These are phyloP conservation scores for Elaeis guineensis DNA, from an alignment of 176 grass and related monocot species.

Conservation along the genomic window DNA sequence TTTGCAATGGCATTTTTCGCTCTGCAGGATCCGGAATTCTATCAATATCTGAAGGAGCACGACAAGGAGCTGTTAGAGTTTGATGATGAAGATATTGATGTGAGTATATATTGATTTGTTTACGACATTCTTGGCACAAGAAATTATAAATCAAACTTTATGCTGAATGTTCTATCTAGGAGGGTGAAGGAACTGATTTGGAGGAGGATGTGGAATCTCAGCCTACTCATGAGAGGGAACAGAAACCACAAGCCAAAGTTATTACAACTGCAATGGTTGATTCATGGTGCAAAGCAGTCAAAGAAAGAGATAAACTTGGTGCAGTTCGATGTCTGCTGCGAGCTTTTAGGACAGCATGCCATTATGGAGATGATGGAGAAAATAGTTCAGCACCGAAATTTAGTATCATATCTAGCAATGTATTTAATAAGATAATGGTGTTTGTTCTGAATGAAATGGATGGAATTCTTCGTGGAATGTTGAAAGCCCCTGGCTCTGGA, in stretches of 20 bases:
- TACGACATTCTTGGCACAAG: constrained; percentile 2
- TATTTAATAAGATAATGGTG: constrained; percentile 92
- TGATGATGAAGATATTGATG: constrained; percentile 53
- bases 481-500: constrained; percentile 55
- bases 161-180: constrained; percentile 33
- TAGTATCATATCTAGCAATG: constrained; percentile 68
- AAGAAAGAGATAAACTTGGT: constrained; percentile 39
- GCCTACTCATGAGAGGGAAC: constrained; percentile 19
- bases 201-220: constrained; percentile 33
- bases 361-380: constrained; percentile 72
- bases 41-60: constrained; percentile 63
- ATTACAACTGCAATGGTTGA: constrained; percentile 92
- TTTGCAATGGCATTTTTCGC: constrained; percentile 4
- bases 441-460: constrained; percentile 90
- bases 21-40: constrained; percentile 81
- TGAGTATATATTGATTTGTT: constrained; percentile 26
- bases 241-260: constrained; percentile 43
- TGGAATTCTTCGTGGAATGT: constrained; percentile 53
- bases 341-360: constrained; percentile 74
- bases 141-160: constrained; percentile 6
- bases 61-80: constrained; percentile 79
- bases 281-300: constrained; percentile 51
- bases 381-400: constrained; percentile 60
- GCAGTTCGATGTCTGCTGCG: constrained; percentile 60
- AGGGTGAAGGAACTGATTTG: constrained; percentile 31